phyloP scores from a whole-genome alignment of 441 rosid genomes.

The Pelargonium australe region DNA sequence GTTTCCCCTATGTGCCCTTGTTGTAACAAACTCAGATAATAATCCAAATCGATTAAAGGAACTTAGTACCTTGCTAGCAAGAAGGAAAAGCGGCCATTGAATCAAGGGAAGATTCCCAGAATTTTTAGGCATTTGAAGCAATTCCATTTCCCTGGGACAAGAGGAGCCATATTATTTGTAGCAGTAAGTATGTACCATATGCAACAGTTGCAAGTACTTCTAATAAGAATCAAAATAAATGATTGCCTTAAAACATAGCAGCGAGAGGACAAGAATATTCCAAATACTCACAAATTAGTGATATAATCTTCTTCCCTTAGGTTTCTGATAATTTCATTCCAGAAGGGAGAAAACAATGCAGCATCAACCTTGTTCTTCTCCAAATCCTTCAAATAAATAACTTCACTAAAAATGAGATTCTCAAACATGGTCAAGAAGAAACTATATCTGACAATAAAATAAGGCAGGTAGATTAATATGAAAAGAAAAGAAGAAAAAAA shows the following conservation, averaged over 20 bases:
- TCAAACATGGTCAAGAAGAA: conserved; percentile 17
- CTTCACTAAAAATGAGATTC: conserved; percentile 7
- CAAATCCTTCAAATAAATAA: conserved; percentile 37
- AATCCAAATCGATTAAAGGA: not conserved
- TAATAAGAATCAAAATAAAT: conserved; percentile 3
- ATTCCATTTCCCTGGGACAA: conserved; percentile 67
- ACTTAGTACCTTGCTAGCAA: conserved; percentile 80
- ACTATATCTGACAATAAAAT: not conserved
- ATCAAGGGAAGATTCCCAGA: conserved; percentile 74
- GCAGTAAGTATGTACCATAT: conserved; percentile 7
- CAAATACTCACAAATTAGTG: conserved; percentile 60
- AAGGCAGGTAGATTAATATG: not conserved
- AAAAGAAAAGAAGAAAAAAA: not conserved
- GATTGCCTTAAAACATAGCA: not conserved
- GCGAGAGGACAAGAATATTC: conserved; percentile 10
- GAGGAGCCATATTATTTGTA: conserved; percentile 12
- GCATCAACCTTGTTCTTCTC: conserved; percentile 71
- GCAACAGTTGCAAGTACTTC: not conserved
- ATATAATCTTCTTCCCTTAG: conserved; percentile 93
- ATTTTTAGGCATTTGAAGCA: conserved; percentile 94
- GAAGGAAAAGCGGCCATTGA: conserved; percentile 99
- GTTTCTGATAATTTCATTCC: conserved; percentile 87
- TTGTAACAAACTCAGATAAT: not conserved
- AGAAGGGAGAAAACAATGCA: conserved; percentile 82
- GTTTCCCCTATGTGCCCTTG: no score